Percentiles rank a stretch among this genome's conserved stretches.
Evolutionary conservation across 805 yeast species (phyloP).

Genomic region (Yarrowia yakushimensis): DNA sequence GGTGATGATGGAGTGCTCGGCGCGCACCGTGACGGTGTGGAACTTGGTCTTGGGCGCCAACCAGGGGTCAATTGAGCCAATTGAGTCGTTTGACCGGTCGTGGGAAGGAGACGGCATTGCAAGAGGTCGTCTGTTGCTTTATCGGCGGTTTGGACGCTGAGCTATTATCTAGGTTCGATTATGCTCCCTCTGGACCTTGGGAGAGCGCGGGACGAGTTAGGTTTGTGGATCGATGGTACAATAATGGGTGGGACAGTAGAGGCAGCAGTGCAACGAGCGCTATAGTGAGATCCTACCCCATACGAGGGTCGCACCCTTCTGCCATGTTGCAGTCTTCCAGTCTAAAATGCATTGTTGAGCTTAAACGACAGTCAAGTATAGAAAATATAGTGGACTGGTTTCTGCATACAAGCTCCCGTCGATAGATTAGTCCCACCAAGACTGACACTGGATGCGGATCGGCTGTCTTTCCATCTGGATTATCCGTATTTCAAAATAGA

Average conservation of each 20-base stretch:
- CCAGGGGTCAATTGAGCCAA: slow-evolving; percentile 21
- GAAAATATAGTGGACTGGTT: too few relatives aligned
- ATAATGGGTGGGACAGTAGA: neutral
- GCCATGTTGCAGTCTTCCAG: too few relatives aligned
- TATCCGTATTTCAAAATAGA: neutral
- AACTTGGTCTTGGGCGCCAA: slow-evolving; percentile 5
- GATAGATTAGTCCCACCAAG: neutral
- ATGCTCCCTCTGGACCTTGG: slow-evolving; percentile 16
- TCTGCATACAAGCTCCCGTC: neutral
- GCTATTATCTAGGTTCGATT: slow-evolving; percentile 20
- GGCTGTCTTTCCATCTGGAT: neutral
- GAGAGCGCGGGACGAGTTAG: slow-evolving; percentile 5
- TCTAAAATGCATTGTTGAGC: neutral
- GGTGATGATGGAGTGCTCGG: slow-evolving; percentile 41
- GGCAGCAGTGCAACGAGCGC: too few relatives aligned
- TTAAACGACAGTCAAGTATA: neutral
- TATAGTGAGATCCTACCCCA: too few relatives aligned
- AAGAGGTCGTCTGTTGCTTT: neutral
- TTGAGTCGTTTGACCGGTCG: slow-evolving; percentile 5
- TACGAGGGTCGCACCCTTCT: too few relatives aligned
- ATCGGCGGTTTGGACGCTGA: neutral
- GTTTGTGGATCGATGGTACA: slow-evolving; percentile 1
- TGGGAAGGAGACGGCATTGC: neutral
- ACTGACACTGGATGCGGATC: neutral
- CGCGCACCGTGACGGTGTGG: slow-evolving; percentile 30